A percentile compares a stretch with the other conserved stretches of the same genome.
phyloP scores from a whole-genome alignment of 2,329 filamentous ascomycete genomes.

The Nigrospora osmanthi region DNA sequence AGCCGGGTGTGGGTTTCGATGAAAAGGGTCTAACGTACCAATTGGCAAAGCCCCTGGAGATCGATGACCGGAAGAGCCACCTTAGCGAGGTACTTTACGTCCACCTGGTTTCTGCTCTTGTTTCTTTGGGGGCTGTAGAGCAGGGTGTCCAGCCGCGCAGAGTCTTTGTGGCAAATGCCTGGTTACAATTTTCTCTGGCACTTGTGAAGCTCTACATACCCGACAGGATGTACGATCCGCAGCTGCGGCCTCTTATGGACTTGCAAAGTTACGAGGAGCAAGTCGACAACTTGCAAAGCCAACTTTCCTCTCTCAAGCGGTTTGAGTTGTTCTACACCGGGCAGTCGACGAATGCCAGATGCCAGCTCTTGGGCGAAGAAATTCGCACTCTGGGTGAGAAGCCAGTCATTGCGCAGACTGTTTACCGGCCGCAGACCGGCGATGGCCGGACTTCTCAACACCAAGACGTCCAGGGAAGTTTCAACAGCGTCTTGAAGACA shows the following conservation, averaged over 20 bases:
- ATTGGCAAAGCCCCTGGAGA: not conserved
- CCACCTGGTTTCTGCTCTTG: conserved; percentile 36
- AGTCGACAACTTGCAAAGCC: conserved; percentile 43
- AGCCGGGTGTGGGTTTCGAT: conserved; percentile 10
- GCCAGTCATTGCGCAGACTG: conserved; percentile 53
- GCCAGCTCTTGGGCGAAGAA: conserved; percentile 54
- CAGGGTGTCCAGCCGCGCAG: conserved; percentile 13
- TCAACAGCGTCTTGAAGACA: conserved; percentile 66
- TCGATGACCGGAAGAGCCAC: conserved; percentile 17
- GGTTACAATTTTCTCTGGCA: conserved; percentile 68
- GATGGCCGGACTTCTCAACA: not conserved
- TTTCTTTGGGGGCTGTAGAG: conserved; percentile 31
- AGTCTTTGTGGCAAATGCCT: conserved; percentile 49
- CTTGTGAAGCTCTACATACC: conserved; percentile 77
- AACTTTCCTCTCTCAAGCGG: conserved; percentile 49
- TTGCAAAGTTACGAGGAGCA: conserved; percentile 49
- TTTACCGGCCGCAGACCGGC: conserved; percentile 57
- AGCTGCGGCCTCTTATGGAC: conserved; percentile 58
- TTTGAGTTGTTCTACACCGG: conserved; percentile 66
- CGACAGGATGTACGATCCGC: conserved; percentile 78
- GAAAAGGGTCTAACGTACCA: conserved; percentile 17
- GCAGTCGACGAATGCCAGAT: conserved; percentile 59
- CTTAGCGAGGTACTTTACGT: conserved; percentile 25
- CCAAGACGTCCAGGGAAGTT: conserved; percentile 63
- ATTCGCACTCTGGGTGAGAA: conserved; percentile 56